Percentiles rank a stretch among this genome's conserved stretches.
Conservation (phyloP, 2,329 filamentous ascomycete species). For the Zymoseptoria brevis region DNA sequence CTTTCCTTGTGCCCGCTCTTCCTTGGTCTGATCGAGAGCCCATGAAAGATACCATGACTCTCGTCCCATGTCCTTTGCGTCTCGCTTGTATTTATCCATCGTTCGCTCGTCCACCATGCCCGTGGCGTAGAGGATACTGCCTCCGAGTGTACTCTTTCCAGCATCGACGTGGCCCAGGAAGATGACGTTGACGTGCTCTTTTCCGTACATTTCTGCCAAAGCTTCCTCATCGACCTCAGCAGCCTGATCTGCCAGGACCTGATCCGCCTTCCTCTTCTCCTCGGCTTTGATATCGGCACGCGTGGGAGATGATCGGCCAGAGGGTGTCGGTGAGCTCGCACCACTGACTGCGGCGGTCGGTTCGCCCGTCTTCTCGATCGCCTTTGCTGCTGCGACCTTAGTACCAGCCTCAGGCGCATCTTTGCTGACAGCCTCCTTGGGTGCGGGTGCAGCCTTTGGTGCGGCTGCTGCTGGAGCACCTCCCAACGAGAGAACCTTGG, state of each 20-base stretch:
- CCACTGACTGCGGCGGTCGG: constrained; percentile 52
- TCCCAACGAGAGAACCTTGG: constrained; percentile 68
- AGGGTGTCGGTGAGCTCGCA: constrained; percentile 64
- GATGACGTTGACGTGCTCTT: constrained; percentile 89
- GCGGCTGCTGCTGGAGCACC: constrained; percentile 39
- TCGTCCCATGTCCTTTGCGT: constrained; percentile 90
- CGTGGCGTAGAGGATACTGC: constrained; percentile 83
- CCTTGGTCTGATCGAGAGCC: constrained; percentile 94
- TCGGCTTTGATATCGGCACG: constrained; percentile 49
- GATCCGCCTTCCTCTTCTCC: constrained; percentile 60
- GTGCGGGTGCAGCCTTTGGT: constrained; percentile 33
- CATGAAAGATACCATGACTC: constrained; percentile 99
- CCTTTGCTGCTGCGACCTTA: constrained; percentile 80
- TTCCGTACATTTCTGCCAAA: constrained; percentile 91
- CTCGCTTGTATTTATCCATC: constrained; percentile 94
- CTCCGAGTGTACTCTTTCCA: constrained; percentile 92
- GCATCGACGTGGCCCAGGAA: constrained; percentile 98
- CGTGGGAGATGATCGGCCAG: constrained; percentile 66
- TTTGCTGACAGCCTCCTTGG: constrained; percentile 28
- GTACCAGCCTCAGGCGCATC: constrained; percentile 59
- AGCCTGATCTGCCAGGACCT: constrained; percentile 74
- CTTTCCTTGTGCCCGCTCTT: constrained; percentile 93
- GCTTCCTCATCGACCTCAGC: constrained; percentile 74
- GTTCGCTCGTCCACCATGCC: constrained; percentile 99
- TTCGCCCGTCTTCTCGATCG: constrained; percentile 84